Base-by-base conservation (phyloP, 805 yeast species). In the Myxozyma geophila region DNA sequence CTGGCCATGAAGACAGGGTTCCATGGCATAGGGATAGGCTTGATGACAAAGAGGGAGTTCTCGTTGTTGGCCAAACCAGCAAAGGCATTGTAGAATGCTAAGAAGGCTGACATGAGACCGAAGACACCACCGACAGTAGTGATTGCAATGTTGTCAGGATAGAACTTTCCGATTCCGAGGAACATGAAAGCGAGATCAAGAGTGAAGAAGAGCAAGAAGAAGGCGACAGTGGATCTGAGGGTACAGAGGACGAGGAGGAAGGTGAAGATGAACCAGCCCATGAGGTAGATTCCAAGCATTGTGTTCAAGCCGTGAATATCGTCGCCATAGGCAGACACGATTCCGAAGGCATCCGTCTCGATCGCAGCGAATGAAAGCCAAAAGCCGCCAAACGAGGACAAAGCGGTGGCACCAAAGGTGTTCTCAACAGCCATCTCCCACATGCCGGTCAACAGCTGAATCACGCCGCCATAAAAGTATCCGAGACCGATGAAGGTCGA, bases 351-450 rank as follows among this genome's bases (percentile, higher is more conserved):
- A 13, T 81, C 81, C 46, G 87, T 77, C 66, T 82, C 74, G 51
- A 88, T 80, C 1, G 90, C 87, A 39, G 84, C 87, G 70, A 76
- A 88, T 23, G 87, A 76, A 70, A 87, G 72, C 92, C 92, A 87
- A 74, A 87, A 88, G 2, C 87, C 88, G 56, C 92, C 92, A 69
- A 79, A 86, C 3, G 87, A 83, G 52, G 82, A 73, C 59, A 87
- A 77, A 1, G 89, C 88, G 12, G 86, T 81, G 62, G 85, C 87
- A 76, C 87, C 90, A 76, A 87, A 87, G 21, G 88, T 83, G 75
- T 87, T 86, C 59, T 85, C 89, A 51, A 82, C 72, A 2, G 84
- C 83, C 67, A 85, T 78, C 73, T 85, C 89, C 88, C 87, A 85
- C 76, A 85, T 78, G 28, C 90, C 90, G 17, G 88, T 88, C 39